Percentiles rank a stretch among this genome's conserved stretches.
Evolutionary conservation across 2,329 filamentous ascomycete genomes (phyloP).

Genomic region (Fusarium nygamai): DNA sequence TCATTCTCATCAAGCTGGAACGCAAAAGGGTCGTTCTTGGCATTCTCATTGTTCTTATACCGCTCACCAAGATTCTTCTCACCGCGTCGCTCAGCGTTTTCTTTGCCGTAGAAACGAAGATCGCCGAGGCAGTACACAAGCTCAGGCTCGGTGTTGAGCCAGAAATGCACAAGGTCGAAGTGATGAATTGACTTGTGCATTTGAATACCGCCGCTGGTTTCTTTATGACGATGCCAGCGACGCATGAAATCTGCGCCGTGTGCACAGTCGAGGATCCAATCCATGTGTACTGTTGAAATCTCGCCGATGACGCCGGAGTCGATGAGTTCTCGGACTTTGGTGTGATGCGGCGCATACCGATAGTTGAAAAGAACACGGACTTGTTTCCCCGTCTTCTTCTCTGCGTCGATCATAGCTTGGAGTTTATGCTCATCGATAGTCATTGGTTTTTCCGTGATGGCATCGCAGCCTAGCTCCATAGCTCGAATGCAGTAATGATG

Average conservation of each 20-base stretch:
- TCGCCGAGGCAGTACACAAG: slow-evolving; percentile 68
- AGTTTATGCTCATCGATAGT: slow-evolving; percentile 66
- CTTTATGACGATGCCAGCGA: slow-evolving; percentile 70
- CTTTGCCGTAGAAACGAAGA: slow-evolving; percentile 68
- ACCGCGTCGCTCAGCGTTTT: slow-evolving; percentile 67
- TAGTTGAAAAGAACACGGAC: slow-evolving; percentile 72
- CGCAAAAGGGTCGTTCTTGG: slow-evolving; percentile 66
- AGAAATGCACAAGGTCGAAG: slow-evolving; percentile 70
- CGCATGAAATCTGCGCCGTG: slow-evolving; percentile 72
- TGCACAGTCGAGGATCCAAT: slow-evolving; percentile 70
- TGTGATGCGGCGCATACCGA: slow-evolving; percentile 71
- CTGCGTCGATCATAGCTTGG: slow-evolving; percentile 55
- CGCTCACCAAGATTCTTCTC: slow-evolving; percentile 61
- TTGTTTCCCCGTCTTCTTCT: slow-evolving; percentile 49
- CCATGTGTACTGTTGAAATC: slow-evolving; percentile 68
- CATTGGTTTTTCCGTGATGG: slow-evolving; percentile 72
- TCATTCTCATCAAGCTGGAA: slow-evolving; percentile 62
- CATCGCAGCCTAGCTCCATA: slow-evolving; percentile 67
- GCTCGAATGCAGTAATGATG: slow-evolving; percentile 68
- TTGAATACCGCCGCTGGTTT: slow-evolving; percentile 67
- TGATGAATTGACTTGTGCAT: slow-evolving; percentile 73
- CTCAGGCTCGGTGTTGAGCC: slow-evolving; percentile 64
- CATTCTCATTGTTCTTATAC: slow-evolving; percentile 59
- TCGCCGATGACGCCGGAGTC: slow-evolving; percentile 64
- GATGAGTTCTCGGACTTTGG: slow-evolving; percentile 65